Percentiles rank a stretch among this genome's conserved stretches.
These are phyloP conservation scores for Zygosaccharomyces pseudobailii DNA, from an alignment of 1,139 yeast species.

Conservation along the genomic window DNA sequence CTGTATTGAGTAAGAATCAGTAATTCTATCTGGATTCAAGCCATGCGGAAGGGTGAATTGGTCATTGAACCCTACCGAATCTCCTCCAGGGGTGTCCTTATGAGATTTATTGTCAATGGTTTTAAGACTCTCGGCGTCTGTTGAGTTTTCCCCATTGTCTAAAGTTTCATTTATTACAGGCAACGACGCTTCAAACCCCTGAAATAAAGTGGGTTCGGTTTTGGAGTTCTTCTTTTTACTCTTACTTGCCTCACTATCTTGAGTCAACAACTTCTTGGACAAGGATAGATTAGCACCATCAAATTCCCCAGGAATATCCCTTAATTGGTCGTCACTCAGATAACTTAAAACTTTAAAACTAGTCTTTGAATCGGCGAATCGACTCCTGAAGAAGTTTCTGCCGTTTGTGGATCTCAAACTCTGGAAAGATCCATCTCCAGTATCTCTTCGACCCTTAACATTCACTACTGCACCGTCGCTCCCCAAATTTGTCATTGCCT, in stretches of 20 bases:
- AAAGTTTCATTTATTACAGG: slow-evolving; percentile 43
- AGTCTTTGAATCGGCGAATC: slow-evolving; percentile 34
- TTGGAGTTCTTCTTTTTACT: slow-evolving; percentile 11
- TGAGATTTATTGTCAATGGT: neutral
- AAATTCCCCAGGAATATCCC: slow-evolving; percentile 42
- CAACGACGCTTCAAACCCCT: slow-evolving; percentile 59
- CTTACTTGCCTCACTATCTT: slow-evolving; percentile 12
- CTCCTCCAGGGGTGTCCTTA: slow-evolving; percentile 7
- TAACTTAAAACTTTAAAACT: slow-evolving; percentile 45
- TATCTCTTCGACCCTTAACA: slow-evolving; percentile 1
- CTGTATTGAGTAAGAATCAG: slow-evolving; percentile 38
- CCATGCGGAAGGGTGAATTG: slow-evolving; percentile 36
- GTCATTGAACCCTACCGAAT: slow-evolving; percentile 17
- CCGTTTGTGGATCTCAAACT: slow-evolving; percentile 26
- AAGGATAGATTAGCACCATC: slow-evolving; percentile 28
- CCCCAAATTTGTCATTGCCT: slow-evolving; percentile 33
- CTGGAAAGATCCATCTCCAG: slow-evolving; percentile 18
- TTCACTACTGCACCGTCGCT: slow-evolving; percentile 13
- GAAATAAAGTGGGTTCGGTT: slow-evolving; percentile 45
- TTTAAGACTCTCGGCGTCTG: slow-evolving; percentile 3
- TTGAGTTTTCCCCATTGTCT: slow-evolving; percentile 18
- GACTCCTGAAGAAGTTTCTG: slow-evolving; percentile 31
- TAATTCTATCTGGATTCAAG: slow-evolving; percentile 39
- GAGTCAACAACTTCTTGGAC: slow-evolving; percentile 36
- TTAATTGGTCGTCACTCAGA: slow-evolving; percentile 53